Evolutionary conservation across 2,329 filamentous ascomycete species (phyloP), one percentile per base, ranked within the genome.

Genomic region (Aureobasidium sp.): DNA sequence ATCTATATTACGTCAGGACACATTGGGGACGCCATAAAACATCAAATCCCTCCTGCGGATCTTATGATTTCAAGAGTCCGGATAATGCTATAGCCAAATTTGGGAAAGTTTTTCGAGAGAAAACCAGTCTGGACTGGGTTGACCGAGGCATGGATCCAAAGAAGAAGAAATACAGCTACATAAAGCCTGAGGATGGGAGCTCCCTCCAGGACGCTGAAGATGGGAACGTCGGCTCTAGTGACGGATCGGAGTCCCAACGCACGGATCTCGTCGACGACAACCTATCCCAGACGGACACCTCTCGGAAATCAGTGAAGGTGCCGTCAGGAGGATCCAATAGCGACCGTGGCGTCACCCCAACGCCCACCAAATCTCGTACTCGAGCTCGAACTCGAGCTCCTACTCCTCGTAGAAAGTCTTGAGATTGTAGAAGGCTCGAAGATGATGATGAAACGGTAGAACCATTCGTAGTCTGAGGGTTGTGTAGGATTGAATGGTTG

Each of bases 1-100:
- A 51, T 51, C 48, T 51, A 51, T 51, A 51, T 51, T 51, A 51
- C 48, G 48, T 51, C 10, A 51, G 48, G 48, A 51, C 48, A 51
- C 48, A 51, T 51, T 51, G 5, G 48, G 48, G 48, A 34, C 27
- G 48, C 48, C 12, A 51, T 51, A 34, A n/a, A 51, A 51, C 48
- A 34, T 51, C 12, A 36, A 51, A 51, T 51, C 48, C 48, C 48
- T 51, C 27, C 48, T 51, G 27, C 27, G 5, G 48, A 51, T 34
- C 48, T 51, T 36, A 51, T 34, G 10, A 10, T 36, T 34, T 51
- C 12, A 51, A n/a, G 27, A 51, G 27, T 51, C 48, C 48, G 48
- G 48, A 51, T 51, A 10, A 51, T 51, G 48, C 48, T 51, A 51
- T 34, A 51, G 48, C 48, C 27, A 51, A 36, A 51, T 51, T 51